phyloP scores from a whole-genome alignment of 2,329 filamentous ascomycete genomes.

The Apiospora koreana region DNA sequence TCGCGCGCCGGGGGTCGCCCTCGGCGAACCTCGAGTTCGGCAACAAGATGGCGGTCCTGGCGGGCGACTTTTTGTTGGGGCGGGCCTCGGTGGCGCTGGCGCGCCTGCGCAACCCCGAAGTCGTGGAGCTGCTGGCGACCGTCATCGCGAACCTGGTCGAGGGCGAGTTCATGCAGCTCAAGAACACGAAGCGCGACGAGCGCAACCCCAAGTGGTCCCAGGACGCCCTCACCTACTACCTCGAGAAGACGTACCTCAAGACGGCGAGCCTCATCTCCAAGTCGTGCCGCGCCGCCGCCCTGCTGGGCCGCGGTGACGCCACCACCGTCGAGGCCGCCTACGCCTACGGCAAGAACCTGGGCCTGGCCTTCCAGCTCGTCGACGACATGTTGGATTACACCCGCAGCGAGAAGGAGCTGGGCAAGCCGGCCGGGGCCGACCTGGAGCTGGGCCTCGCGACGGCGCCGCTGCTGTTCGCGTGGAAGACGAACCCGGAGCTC shows the following conservation, averaged over 20 bases:
- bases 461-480: conserved; percentile 91
- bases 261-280: conserved; percentile 95
- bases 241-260: conserved; percentile 98
- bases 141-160: conserved; percentile 98
- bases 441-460: conserved; percentile 91
- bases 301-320: conserved; percentile 76
- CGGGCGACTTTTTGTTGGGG: conserved; percentile 93
- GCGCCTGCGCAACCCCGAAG: conserved; percentile 86
- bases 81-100: conserved; percentile 92
- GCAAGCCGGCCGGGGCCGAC: conserved; percentile 94
- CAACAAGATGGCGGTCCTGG: conserved; percentile 98
- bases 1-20: conserved; percentile 78
- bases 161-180: conserved; percentile 99
- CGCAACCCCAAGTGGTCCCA: conserved; percentile 82
- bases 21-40: conserved; percentile 95
- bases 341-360: conserved; percentile 87
- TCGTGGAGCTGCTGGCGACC: conserved; percentile 90
- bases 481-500: conserved; percentile 84
- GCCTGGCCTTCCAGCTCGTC: conserved; percentile 93
- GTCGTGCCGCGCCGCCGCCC: conserved; percentile 84
- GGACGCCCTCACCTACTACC: conserved; percentile 87
- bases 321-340: conserved; percentile 91
- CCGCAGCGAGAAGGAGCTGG: conserved; percentile 77
- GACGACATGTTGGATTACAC: conserved; percentile 99
- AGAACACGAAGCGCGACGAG: conserved; percentile 92